A percentile compares a stretch with the other conserved stretches of the same genome.
These are phyloP conservation scores for Scedosporium minutisporum DNA, from an alignment of 2,329 filamentous ascomycete genomes.

Conservation along the genomic window DNA sequence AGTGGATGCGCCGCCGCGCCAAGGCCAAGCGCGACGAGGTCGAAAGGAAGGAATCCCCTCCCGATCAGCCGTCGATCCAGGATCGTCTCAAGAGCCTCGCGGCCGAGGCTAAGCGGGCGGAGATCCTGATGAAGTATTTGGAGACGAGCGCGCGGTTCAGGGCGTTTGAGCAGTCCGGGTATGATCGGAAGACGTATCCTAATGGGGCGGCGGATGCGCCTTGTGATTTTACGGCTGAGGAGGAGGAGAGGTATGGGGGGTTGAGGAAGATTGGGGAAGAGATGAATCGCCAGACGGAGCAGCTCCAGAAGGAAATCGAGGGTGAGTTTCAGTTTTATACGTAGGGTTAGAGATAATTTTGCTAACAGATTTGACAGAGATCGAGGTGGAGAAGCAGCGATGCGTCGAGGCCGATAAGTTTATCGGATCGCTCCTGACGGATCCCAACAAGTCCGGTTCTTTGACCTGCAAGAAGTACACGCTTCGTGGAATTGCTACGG, in stretches of 20 bases:
- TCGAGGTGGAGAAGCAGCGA: conserved; percentile 6
- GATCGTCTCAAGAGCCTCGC: neutral
- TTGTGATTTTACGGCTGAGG: conserved; percentile 22
- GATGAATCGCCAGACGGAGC: conserved; percentile 20
- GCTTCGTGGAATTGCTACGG: conserved; percentile 41
- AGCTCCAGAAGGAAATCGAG: conserved; percentile 14
- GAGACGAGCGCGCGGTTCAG: conserved; percentile 25
- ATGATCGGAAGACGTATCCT: conserved; percentile 26
- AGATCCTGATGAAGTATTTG: conserved; percentile 21
- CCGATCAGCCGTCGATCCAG: neutral
- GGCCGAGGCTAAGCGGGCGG: conserved; percentile 10
- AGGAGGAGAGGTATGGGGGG: conserved; percentile 12
- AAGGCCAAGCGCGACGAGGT: neutral
- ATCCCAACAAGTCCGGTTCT: conserved; percentile 26
- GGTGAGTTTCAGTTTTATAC: too few species aligned
- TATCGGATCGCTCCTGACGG: conserved; percentile 28
- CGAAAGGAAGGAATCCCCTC: neutral
- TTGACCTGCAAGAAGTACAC: conserved; percentile 35
- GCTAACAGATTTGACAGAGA: neutral
- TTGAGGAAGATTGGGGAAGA: conserved; percentile 18
- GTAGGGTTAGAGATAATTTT: neutral
- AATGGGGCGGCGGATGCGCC: conserved; percentile 27
- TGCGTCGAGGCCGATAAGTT: conserved; percentile 22
- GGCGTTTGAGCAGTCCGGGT: conserved; percentile 26
- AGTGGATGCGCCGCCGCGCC: conserved; percentile 5